Conservation (phyloP, 2,329 filamentous ascomycete species). For the Purpureocillium lavendulum region DNA sequence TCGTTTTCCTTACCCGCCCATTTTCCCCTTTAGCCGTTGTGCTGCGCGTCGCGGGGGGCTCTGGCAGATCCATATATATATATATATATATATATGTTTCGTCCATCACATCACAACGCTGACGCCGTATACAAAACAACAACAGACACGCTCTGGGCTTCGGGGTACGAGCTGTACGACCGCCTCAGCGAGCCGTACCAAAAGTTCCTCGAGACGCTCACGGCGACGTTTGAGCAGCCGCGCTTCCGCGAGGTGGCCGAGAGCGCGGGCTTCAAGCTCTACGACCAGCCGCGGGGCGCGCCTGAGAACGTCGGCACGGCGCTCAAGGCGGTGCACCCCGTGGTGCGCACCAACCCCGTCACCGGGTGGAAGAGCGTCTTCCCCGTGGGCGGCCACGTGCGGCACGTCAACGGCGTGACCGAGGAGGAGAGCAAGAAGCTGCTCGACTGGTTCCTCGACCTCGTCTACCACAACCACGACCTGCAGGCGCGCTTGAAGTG, state of each 20-base stretch:
- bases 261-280: constrained; percentile 34
- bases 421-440: constrained; percentile 37
- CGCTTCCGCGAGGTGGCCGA: constrained; percentile 40
- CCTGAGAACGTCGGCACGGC: constrained; percentile 40
- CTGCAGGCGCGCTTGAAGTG: constrained; percentile 41
- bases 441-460: constrained; percentile 41
- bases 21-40: too few species aligned
- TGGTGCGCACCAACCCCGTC: constrained; percentile 49
- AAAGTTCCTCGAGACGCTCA: constrained; percentile 49
- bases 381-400: constrained; percentile 40
- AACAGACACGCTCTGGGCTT: constrained; percentile 56
- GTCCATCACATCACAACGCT: too few species aligned
- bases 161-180: constrained; percentile 59
- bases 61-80: too few species aligned
- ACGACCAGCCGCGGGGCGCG: constrained; percentile 34
- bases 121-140: background rate
- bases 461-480: constrained; percentile 47
- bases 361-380: constrained; percentile 51
- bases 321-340: constrained; percentile 43
- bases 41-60: too few species aligned
- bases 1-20: background rate
- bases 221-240: constrained; percentile 43
- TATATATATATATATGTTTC: background rate
- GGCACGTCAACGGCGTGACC: constrained; percentile 40
- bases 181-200: constrained; percentile 48